Base-by-base conservation (phyloP, 2,329 filamentous ascomycete genomes). In the Fusarium staphyleae region DNA sequence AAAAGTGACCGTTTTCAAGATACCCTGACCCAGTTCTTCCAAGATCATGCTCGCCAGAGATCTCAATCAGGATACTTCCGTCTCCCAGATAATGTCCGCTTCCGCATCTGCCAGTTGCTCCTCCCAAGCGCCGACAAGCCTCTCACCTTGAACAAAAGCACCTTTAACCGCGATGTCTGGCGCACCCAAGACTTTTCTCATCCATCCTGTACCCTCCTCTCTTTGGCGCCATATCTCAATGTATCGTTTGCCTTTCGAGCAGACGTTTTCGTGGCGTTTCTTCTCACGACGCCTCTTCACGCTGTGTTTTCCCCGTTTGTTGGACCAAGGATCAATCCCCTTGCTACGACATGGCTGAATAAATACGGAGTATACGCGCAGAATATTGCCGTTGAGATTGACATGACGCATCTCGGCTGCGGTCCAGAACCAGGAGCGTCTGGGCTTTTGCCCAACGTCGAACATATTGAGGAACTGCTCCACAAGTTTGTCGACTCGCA, bases 371-470 rank as follows among this genome's bases (percentile, higher is more conserved):
- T 60, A 2, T 71, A 74, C 28, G 73, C 78, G 60, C 69, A 62
- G 13, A 66, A 68, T 19, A 57, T 79, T 16, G 68, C 69, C 2
- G 41, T 79, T 9, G 77, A 79, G 52, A 24, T 79, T 2, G 77
- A 79, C 52, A 65, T 77, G 61, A 71, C 76, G 1, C 70, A 67
- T 10, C 63, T 76, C 8, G 67, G 70, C 1, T 74, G 73, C 16
- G 73, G 73, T 2, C 52, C 65, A 3, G 42, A 53, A 1, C 59
- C 60, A 4, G 46, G 56, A 1, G 72, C 73, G 0, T 49, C 44
- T 0, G 34, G 41, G 0, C 50, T 77, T 2, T 44, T 56, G 0
- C 57, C 70, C 0, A 67, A 66, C 5, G 55, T 69, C 1, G 49
- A 64, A 2, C 55, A 66, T 3, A 58, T 74, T 2, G 66, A 68